Percentiles rank a stretch among this genome's conserved stretches.
Evolutionary conservation across 805 yeast species (phyloP).

Genomic region (Starmerella sp.): DNA sequence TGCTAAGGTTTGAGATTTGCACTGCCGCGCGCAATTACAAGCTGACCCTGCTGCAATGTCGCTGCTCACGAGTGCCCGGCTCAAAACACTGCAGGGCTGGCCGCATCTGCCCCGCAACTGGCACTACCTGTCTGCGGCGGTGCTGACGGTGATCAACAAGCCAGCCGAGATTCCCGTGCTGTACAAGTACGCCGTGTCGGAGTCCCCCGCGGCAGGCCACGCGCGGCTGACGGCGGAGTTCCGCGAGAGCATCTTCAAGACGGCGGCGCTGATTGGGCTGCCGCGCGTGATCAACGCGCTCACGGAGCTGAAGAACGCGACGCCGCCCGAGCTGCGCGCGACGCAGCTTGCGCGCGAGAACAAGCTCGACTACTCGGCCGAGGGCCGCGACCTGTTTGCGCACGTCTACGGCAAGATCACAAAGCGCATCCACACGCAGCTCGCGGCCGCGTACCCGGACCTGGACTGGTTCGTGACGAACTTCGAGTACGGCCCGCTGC

Average conservation of each 20-base stretch:
- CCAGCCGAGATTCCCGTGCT: slow-evolving; percentile 71
- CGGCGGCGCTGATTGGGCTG: slow-evolving; percentile 69
- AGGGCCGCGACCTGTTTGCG: slow-evolving; percentile 64
- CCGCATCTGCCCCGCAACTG: slow-evolving; percentile 49
- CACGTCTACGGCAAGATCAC: slow-evolving; percentile 67
- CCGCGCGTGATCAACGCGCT: slow-evolving; percentile 78
- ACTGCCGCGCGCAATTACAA: not conserved
- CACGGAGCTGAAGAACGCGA: slow-evolving; percentile 48
- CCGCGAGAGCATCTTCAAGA: slow-evolving; percentile 68
- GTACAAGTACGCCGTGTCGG: slow-evolving; percentile 52
- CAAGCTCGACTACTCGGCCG: slow-evolving; percentile 20
- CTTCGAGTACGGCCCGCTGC: slow-evolving; percentile 66
- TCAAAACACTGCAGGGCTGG: slow-evolving; percentile 43
- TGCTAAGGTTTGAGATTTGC: not conserved
- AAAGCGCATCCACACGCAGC: slow-evolving; percentile 51
- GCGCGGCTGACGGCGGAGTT: slow-evolving; percentile 40
- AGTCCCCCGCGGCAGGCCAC: slow-evolving; percentile 21
- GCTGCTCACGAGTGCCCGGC: slow-evolving; percentile 43
- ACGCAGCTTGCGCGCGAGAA: slow-evolving; percentile 23
- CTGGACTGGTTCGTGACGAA: slow-evolving; percentile 61
- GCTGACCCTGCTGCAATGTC: not conserved
- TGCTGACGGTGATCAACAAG: slow-evolving; percentile 67
- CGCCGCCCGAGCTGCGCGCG: slow-evolving; percentile 44
- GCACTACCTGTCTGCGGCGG: slow-evolving; percentile 72
- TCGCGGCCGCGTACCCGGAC: slow-evolving; percentile 73